Conservation (phyloP, 106 monocot species). For the Xerophyta viscosa region DNA sequence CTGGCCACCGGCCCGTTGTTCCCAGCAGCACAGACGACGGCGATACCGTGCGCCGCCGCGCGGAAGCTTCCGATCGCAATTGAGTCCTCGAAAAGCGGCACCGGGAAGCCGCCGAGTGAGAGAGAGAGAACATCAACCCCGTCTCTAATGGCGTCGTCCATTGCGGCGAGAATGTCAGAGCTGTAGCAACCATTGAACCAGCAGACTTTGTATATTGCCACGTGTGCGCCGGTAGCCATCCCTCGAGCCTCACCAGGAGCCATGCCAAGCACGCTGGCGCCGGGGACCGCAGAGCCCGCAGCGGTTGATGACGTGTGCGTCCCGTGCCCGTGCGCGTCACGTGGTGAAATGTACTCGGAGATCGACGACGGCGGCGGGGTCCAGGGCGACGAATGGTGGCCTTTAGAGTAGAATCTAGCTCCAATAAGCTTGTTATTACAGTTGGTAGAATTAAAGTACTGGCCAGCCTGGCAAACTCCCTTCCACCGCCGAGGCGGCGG, state of each 20-base stretch:
- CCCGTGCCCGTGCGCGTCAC: slow-evolving; percentile 79
- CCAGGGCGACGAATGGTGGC: slow-evolving; percentile 42
- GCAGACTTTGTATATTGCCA: slow-evolving; percentile 88
- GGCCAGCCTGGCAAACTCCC: slow-evolving; percentile 68
- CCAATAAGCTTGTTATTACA: slow-evolving; percentile 95
- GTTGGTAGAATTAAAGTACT: slow-evolving; percentile 48
- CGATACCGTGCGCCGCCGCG: slow-evolving; percentile 43
- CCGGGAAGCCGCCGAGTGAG: slow-evolving; percentile 77
- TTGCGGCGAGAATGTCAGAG: slow-evolving; percentile 85
- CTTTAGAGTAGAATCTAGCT: slow-evolving; percentile 68
- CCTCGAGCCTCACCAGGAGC: slow-evolving; percentile 51
- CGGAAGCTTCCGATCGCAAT: slow-evolving; percentile 87
- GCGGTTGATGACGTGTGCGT: slow-evolving; percentile 86
- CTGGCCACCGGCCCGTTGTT: slow-evolving; percentile 62
- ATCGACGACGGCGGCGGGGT: slow-evolving; percentile 3
- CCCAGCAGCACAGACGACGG: slow-evolving; percentile 74
- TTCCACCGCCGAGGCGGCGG: slow-evolving; percentile 56
- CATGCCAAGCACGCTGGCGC: slow-evolving; percentile 48
- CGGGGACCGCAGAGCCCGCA: slow-evolving; percentile 35
- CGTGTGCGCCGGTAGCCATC: slow-evolving; percentile 59
- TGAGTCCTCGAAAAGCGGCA: slow-evolving; percentile 72
- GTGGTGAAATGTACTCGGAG: slow-evolving; percentile 57
- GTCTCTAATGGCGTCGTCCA: slow-evolving; percentile 76
- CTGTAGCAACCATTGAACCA: slow-evolving; percentile 91
- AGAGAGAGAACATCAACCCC: slow-evolving; percentile 79